These are phyloP conservation scores for Daedaleopsis nitida DNA, from an alignment of 768 basidiomycete species.

Conservation along the genomic window DNA sequence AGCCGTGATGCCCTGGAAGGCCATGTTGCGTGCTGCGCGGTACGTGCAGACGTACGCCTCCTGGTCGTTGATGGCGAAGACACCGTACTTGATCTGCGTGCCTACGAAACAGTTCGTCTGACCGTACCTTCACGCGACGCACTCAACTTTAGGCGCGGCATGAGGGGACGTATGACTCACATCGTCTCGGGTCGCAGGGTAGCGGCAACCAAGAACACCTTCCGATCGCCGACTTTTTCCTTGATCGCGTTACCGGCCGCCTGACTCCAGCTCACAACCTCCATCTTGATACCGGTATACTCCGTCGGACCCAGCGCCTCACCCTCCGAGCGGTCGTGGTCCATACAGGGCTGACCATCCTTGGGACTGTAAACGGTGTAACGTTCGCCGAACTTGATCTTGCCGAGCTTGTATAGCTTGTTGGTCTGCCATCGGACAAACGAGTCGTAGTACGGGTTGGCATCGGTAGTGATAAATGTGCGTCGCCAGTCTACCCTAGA, in stretches of 20 bases:
- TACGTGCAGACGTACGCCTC: conserved; percentile 89
- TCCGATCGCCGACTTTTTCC: conserved; percentile 72
- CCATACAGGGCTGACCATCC: conserved; percentile 99
- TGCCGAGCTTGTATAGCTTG: conserved; percentile 81
- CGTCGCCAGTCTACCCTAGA: conserved; percentile 97
- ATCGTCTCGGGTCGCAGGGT: conserved; percentile 97
- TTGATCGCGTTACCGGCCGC: conserved; percentile 65
- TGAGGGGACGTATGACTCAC: conserved; percentile 45
- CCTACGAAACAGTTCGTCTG: conserved; percentile 99
- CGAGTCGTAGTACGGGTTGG: conserved; percentile 95
- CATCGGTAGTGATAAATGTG: conserved; percentile 89
- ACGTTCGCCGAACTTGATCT: conserved; percentile 97
- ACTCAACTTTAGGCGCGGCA: not conserved
- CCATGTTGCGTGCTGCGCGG: conserved; percentile 96
- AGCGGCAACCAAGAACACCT: conserved; percentile 92
- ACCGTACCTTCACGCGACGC: conserved; percentile 71
- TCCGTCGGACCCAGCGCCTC: conserved; percentile 96
- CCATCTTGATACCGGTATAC: conserved; percentile 94
- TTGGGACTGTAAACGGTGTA: conserved; percentile 99
- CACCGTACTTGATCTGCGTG: conserved; percentile 84
- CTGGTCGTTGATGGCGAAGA: conserved; percentile 84
- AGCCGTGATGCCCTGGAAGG: conserved; percentile 85
- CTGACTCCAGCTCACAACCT: conserved; percentile 82
- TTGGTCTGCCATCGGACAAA: conserved; percentile 99
- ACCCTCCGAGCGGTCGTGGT: conserved; percentile 95